These are phyloP conservation scores for Ophiosphaerella korrae DNA, from an alignment of 2,329 filamentous ascomycete genomes.

Conservation along the genomic window DNA sequence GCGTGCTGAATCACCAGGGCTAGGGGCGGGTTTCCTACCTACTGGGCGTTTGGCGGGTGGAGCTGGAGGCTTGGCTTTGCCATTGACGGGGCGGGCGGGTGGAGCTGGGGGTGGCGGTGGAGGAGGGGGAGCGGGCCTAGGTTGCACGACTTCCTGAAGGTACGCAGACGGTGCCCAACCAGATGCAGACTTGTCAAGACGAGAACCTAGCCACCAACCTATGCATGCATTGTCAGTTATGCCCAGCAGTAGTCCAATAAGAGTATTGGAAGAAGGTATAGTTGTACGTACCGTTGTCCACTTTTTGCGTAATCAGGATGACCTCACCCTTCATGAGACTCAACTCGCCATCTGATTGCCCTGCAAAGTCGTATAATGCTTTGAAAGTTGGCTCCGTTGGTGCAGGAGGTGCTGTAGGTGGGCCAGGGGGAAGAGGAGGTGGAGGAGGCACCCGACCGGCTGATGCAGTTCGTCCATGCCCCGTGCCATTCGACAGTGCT, in stretches of 20 bases:
- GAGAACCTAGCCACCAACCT: slow-evolving; percentile 98
- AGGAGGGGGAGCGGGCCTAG: slow-evolving; percentile 63
- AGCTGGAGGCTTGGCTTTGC: slow-evolving; percentile 74
- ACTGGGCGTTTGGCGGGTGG: slow-evolving; percentile 82
- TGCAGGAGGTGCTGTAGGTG: slow-evolving; percentile 65
- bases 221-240: slow-evolving; percentile 23
- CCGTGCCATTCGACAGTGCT: slow-evolving; percentile 56
- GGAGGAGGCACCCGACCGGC: slow-evolving; percentile 53
- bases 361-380: slow-evolving; percentile 89
- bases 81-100: slow-evolving; percentile 66
- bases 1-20: slow-evolving; percentile 62
- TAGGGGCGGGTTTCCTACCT: slow-evolving; percentile 70
- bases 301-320: slow-evolving; percentile 90
- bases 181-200: slow-evolving; percentile 68
- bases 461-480: slow-evolving; percentile 49
- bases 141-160: slow-evolving; percentile 72
- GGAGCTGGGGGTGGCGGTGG: slow-evolving; percentile 55
- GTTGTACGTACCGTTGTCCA: slow-evolving; percentile 78
- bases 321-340: slow-evolving; percentile 79
- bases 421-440: slow-evolving; percentile 65
- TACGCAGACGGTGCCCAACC: slow-evolving; percentile 96
- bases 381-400: slow-evolving; percentile 78
- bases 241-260: background rate
- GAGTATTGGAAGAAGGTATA: background rate
- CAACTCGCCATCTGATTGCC: slow-evolving; percentile 83